These are phyloP conservation scores for Cercophora sp. DNA, from an alignment of 495 filamentous ascomycete species.

Conservation along the genomic window DNA sequence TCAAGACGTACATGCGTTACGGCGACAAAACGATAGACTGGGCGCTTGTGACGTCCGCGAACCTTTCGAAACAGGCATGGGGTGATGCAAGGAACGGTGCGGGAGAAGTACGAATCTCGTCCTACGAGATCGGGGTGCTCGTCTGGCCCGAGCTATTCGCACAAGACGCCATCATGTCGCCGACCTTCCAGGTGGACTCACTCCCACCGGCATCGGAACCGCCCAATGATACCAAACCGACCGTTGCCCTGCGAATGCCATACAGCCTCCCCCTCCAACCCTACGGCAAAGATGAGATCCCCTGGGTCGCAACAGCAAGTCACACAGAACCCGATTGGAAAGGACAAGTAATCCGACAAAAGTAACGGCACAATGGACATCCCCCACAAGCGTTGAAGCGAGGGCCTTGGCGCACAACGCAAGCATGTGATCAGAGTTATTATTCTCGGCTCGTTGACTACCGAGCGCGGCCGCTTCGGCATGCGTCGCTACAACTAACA, in stretches of 20 bases:
- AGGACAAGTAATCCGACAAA: constrained; percentile 40
- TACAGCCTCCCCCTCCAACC: constrained; percentile 73
- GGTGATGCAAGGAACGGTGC: constrained; percentile 52
- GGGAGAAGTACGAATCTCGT: constrained; percentile 65
- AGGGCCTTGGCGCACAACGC: too few relatives aligned
- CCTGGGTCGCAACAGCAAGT: constrained; percentile 71
- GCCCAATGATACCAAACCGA: constrained; percentile 12
- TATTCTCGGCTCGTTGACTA: too few relatives aligned
- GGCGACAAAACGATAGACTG: constrained; percentile 65
- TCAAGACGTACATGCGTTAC: constrained; percentile 86
- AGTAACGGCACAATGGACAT: too few relatives aligned
- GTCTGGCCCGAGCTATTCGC: constrained; percentile 73
- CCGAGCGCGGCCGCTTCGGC: too few relatives aligned
- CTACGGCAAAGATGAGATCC: constrained; percentile 60
- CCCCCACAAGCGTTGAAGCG: too few relatives aligned
- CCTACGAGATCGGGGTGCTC: constrained; percentile 82
- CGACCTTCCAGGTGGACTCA: constrained; percentile 60
- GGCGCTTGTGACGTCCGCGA: constrained; percentile 82
- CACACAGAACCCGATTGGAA: constrained; percentile 66
- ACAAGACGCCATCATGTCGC: constrained; percentile 57
- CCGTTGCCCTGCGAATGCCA: constrained; percentile 73
- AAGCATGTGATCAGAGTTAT: too few relatives aligned
- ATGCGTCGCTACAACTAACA: too few relatives aligned
- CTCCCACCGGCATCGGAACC: constrained; percentile 25
- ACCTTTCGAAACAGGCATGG: constrained; percentile 88